Evolutionary conservation across 2,329 filamentous ascomycete genomes (phyloP).

Genomic region (Beauveria caledonica): DNA sequence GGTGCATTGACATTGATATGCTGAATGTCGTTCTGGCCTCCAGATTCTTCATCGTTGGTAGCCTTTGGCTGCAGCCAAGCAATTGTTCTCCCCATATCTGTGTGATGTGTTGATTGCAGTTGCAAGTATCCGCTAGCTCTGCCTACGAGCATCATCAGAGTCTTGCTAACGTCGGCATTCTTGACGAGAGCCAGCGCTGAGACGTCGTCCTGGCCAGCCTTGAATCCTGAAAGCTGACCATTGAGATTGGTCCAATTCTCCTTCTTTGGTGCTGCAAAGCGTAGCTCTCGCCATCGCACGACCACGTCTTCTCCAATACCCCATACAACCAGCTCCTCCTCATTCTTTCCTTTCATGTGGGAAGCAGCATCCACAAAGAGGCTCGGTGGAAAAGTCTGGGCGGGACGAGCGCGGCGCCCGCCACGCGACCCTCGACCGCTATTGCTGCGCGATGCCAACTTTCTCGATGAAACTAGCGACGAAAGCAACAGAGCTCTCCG

Average conservation of each 20-base stretch:
- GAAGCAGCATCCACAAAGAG: constrained; percentile 4
- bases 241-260: constrained; percentile 14
- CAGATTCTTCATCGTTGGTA: not conserved
- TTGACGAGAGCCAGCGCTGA: constrained; percentile 31
- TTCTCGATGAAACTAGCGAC: constrained; percentile 8
- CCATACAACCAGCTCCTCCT: constrained; percentile 34
- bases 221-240: constrained; percentile 26
- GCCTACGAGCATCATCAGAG: constrained; percentile 28
- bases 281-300: constrained; percentile 27
- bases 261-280: constrained; percentile 10
- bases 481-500: constrained; percentile 24
- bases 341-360: not conserved
- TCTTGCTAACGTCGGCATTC: constrained; percentile 11
- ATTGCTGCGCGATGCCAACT: not conserved
- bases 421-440: not conserved
- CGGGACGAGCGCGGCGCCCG: constrained; percentile 4
- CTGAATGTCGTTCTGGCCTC: constrained; percentile 12
- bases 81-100: constrained; percentile 19
- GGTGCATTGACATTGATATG: constrained; percentile 12
- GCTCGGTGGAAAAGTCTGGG: constrained; percentile 11
- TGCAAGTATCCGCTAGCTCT: constrained; percentile 35
- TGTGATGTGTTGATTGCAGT: constrained; percentile 28
- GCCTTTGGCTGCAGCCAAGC: constrained; percentile 13
- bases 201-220: constrained; percentile 33
- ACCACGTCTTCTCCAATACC: constrained; percentile 38